A percentile compares a stretch with the other conserved stretches of the same genome.
phyloP scores from a whole-genome alignment of 129 eudicot species.

The Apium graveolens region DNA sequence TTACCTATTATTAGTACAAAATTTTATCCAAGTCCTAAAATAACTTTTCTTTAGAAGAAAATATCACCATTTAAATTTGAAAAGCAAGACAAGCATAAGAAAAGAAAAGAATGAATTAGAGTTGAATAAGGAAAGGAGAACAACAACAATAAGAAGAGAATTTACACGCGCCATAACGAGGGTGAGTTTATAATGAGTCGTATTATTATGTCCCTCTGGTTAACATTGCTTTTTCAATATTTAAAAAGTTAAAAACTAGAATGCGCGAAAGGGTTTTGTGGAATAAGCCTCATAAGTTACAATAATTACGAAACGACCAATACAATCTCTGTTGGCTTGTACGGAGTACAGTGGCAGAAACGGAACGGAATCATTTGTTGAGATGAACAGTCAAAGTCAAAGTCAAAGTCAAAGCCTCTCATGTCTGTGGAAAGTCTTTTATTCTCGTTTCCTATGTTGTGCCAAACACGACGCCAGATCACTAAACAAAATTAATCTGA shows the following conservation, averaged over 20 bases:
- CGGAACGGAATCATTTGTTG: not conserved
- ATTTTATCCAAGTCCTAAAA: too few relatives aligned
- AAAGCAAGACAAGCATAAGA: too few relatives aligned
- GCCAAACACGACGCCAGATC: not conserved
- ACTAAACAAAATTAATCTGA: too few relatives aligned
- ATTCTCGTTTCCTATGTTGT: not conserved
- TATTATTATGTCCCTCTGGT: constrained; percentile 1
- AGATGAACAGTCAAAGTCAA: not conserved
- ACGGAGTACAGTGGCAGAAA: not conserved
- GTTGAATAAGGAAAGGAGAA: too few relatives aligned
- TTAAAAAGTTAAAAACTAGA: not conserved
- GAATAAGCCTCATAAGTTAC: not conserved
- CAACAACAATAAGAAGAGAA: too few relatives aligned
- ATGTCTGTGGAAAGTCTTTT: not conserved
- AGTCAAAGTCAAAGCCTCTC: not conserved
- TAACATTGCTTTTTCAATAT: too few relatives aligned
- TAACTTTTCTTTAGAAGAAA: too few relatives aligned
- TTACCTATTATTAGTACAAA: too few relatives aligned
- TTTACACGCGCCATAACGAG: not conserved
- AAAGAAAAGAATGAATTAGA: too few relatives aligned
- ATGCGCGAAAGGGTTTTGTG: not conserved
- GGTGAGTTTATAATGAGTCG: not conserved
- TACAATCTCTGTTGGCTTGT: not conserved
- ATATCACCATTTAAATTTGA: too few relatives aligned
- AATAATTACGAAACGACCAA: not conserved